Base-by-base conservation (phyloP, 2,329 filamentous ascomycete genomes). In the Daldinia sp. region DNA sequence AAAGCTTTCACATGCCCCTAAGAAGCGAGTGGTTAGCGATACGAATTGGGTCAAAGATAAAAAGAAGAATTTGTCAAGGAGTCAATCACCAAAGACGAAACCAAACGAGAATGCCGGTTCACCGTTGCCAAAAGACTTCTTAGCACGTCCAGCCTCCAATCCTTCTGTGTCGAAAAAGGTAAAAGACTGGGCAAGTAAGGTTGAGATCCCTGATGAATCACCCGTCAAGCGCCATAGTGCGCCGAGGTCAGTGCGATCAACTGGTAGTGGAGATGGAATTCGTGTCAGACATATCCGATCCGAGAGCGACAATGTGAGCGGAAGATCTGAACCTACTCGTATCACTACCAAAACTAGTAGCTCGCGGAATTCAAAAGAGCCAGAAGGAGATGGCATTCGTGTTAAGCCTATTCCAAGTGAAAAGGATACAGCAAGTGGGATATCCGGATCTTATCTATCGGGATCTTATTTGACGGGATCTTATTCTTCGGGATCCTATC, bases 11-110 rank as follows among this genome's bases (percentile, higher is more conserved):
- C 77, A 82, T 50, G 87, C 92, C 45, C 94, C 94, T 13, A 93
- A 92, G 79, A 97, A 96, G 82, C 87, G 94, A 66, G 92, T 98
- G 55, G 87, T 97, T 64, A 97, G 94, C 75, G 94, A 98, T 78
- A 90, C 91, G 56, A 92, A 97, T 78, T 98, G 94, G 91, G 87
- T 87, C 78, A 89, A 87, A 73, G 76, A 78, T 75, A 83, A 82
- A 61, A 84, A 82, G 63, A 83, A 81, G 61, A 82, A 76, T 58
- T 77, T 82, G 7, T 75, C 81, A 0, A 80, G 77, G 61, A 79
- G 76, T 63, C 74, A 75, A 10, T 76, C 79, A 1, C 78, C 79
- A 1, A 76, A 77, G 60, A 66, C 68, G 3, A 73, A 73, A 43
- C 75, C 75, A 50, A 68, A 65, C 3, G 59, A 71, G 4, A 75